Conservation (phyloP, 148 eudicot genomes). For the Euryodendron excelsum region DNA sequence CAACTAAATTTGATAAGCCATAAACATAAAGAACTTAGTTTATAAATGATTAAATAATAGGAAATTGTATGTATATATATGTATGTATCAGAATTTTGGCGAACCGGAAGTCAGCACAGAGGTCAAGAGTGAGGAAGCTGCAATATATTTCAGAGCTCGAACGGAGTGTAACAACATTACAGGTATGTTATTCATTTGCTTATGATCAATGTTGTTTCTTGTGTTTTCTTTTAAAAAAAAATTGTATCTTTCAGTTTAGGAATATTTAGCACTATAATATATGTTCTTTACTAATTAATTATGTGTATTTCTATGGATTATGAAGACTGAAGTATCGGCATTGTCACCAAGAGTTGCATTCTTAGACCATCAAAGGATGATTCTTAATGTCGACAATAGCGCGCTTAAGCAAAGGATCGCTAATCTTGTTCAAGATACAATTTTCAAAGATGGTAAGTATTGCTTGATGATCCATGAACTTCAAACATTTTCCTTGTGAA, state of each 20-base stretch:
- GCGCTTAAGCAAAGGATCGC: slow-evolving; percentile 94
- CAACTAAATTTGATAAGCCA: too few relatives aligned
- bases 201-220: too few relatives aligned
- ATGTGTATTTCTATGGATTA: background rate
- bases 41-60: too few relatives aligned
- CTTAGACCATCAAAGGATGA: slow-evolving; percentile 84
- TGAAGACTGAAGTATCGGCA: slow-evolving; percentile 87
- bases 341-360: slow-evolving; percentile 94
- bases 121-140: slow-evolving; percentile 89
- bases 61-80: background rate
- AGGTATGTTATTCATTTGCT: slow-evolving; percentile 36
- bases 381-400: slow-evolving; percentile 82
- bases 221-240: too few relatives aligned
- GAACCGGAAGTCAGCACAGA: slow-evolving; percentile 93
- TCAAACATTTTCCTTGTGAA: too few relatives aligned
- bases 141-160: slow-evolving; percentile 97
- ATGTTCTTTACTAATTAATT: background rate
- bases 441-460: slow-evolving; percentile 96
- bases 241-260: too few relatives aligned
- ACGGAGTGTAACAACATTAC: slow-evolving; percentile 78
- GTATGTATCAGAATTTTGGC: slow-evolving; percentile 74
- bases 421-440: slow-evolving; percentile 87
- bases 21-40: too few relatives aligned
- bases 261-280: too few relatives aligned
- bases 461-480: too few relatives aligned